phyloP scores from a whole-genome alignment of 805 yeast genomes.

The Ogataea neopini region DNA sequence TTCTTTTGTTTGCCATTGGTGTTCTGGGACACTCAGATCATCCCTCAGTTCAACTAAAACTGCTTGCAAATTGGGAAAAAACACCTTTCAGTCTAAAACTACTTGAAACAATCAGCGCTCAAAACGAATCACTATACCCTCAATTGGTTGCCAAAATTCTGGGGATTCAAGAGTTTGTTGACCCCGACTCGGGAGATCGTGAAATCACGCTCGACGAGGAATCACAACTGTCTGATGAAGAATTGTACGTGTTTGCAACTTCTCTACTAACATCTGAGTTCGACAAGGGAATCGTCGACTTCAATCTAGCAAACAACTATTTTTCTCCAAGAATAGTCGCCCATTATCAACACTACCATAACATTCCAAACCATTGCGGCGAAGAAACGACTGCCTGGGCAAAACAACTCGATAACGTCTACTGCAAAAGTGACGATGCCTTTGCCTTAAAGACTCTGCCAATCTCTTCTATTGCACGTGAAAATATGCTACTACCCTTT shows the following conservation, averaged over 20 bases:
- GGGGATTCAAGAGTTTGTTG: constrained; percentile 25
- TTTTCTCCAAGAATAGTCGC: constrained; percentile 65
- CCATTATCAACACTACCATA: constrained; percentile 55
- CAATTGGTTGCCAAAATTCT: constrained; percentile 35
- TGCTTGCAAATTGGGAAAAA: constrained; percentile 42
- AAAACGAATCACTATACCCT: constrained; percentile 39
- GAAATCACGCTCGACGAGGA: constrained; percentile 29
- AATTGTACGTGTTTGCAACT: constrained; percentile 27
- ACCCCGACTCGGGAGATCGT: constrained; percentile 33
- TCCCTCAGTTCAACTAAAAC: constrained; percentile 30
- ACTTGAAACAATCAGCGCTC: constrained; percentile 40
- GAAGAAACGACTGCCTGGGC: constrained; percentile 45
- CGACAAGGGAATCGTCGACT: constrained; percentile 35
- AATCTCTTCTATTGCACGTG: constrained; percentile 11
- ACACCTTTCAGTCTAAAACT: constrained; percentile 45
- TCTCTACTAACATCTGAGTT: constrained; percentile 15
- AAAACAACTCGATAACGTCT: constrained; percentile 49
- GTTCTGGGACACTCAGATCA: constrained; percentile 10
- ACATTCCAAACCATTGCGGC: constrained; percentile 33
- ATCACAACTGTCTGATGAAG: constrained; percentile 25
- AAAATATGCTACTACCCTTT: constrained; percentile 38
- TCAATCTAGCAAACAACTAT: constrained; percentile 47
- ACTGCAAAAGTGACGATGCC: constrained; percentile 70
- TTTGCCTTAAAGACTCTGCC: constrained; percentile 71
- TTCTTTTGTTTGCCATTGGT: not conserved